These are phyloP conservation scores for Nicotiana attenuata DNA, from an alignment of 257 asterid genomes.

Conservation along the genomic window DNA sequence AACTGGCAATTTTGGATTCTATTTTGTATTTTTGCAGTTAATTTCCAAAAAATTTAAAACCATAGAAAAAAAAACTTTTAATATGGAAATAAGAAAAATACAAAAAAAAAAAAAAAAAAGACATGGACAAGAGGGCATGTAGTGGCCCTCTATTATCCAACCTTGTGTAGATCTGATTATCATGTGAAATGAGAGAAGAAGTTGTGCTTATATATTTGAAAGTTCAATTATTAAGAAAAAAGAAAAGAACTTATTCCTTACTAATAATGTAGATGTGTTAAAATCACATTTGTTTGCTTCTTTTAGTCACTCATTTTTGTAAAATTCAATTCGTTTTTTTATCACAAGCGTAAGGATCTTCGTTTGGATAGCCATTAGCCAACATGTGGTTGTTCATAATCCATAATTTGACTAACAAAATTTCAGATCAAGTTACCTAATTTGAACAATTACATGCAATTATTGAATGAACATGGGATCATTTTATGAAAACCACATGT, in stretches of 20 bases:
- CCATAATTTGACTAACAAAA: not conserved
- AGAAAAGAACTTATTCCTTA: not conserved
- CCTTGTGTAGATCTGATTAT: constrained; percentile 14
- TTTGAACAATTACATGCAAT: not conserved
- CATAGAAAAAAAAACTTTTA: not conserved
- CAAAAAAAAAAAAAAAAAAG: too few relatives aligned
- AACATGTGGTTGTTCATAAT: constrained; percentile 1
- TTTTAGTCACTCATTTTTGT: not conserved
- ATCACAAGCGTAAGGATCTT: not conserved
- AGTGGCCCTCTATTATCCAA: constrained; percentile 17
- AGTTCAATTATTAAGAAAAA: not conserved
- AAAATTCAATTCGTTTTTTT: not conserved
- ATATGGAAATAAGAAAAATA: not conserved
- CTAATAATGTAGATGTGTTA: not conserved
- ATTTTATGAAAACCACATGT: not conserved
- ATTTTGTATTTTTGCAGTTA: not conserved
- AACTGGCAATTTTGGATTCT: not conserved
- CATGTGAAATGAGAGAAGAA: constrained; percentile 12
- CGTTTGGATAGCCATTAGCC: not conserved
- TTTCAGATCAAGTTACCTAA: not conserved
- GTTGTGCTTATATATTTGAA: constrained; percentile 2
- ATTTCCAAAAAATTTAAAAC: not conserved
- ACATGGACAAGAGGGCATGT: not conserved
- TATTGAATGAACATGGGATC: not conserved
- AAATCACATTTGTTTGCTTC: not conserved